Percentiles rank a stretch among this genome's conserved stretches.
phyloP scores from a whole-genome alignment of 2,329 filamentous ascomycete genomes.

The Fusarium sp. region DNA sequence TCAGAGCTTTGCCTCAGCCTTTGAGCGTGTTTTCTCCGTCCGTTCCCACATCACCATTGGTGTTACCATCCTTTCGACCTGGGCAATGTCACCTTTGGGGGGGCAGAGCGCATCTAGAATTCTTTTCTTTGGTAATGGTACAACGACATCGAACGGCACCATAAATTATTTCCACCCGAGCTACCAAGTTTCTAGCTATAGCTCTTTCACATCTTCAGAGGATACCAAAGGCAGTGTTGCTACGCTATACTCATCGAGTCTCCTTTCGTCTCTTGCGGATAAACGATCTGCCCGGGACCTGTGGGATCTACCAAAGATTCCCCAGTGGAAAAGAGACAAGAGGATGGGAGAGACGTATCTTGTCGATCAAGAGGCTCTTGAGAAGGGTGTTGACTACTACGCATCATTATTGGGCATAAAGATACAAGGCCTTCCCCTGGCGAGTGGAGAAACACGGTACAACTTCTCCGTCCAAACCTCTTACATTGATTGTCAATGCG shows the following conservation, averaged over 20 bases:
- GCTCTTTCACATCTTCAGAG: background rate
- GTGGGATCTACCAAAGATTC: constrained; percentile 3
- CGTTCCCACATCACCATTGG: background rate
- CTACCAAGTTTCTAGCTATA: background rate
- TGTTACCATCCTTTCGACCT: background rate
- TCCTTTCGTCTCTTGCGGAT: background rate
- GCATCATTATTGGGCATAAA: background rate
- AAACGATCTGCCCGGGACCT: background rate
- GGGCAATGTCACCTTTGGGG: background rate
- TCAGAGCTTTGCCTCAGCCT: background rate
- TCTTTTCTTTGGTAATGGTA: background rate
- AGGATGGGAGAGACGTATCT: background rate
- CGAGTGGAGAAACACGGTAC: background rate
- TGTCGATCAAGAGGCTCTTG: background rate
- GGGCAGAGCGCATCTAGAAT: constrained; percentile 9
- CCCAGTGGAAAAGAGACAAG: background rate
- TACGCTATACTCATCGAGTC: background rate
- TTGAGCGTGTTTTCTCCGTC: constrained; percentile 1
- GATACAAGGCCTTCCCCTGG: background rate
- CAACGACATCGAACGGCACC: background rate
- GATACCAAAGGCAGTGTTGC: constrained; percentile 1
- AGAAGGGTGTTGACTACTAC: background rate
- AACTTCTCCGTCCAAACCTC: constrained; percentile 3
- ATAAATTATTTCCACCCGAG: background rate
- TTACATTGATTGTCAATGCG: background rate